Base-by-base conservation (phyloP, 2,329 filamentous ascomycete species). In the Thelonectria blattea region DNA sequence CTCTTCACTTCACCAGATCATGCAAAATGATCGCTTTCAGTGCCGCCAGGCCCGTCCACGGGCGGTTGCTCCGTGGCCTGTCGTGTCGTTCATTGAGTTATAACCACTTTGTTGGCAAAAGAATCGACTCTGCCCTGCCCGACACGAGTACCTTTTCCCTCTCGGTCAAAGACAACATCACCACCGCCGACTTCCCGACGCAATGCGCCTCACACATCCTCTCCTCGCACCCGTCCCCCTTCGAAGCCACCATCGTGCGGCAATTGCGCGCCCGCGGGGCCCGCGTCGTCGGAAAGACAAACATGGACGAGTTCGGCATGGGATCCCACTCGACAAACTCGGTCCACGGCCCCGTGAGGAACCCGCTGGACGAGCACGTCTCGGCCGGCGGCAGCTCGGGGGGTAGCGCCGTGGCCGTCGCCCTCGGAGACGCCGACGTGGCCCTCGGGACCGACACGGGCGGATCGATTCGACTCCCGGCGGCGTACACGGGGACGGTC, bases 221-320 rank as follows among this genome's bases (percentile, higher is more conserved):
- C 42, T 73, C 81, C n/a, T 81, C 80, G 62, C 91, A 93, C 75
- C 79, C 75, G 37, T 92, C 90, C 62, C 91, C 93, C 4, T 94
- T 91, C 75, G 87, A 93, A 73, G 92, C 94, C 17, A 94, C 91
- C 9, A 88, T 97, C 17, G 87, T 96, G 34, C 78, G 82, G 52
- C 85, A 88, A 68, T 82, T 97, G 34, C 83, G 85, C 57, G 73
- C 79, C 27, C 82, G 84, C 5, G 90, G 89, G 43, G 88, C 86
- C 6, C 74, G 83, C 6, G 74, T 94, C 2, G 82, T 88, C 1
- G 90, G 90, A 7, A 97, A 97, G 76, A 93, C 92, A 2, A 97
- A 96, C 73, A 88, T 98, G 81, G 95, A 98, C 77, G 95, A 96
- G 73, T 97, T 97, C 73, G 93, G 93, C 27, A 97, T 97, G 93